Evolutionary conservation across 148 eudicot genomes (phyloP).

Genomic region (Persicaria tinctoria): DNA sequence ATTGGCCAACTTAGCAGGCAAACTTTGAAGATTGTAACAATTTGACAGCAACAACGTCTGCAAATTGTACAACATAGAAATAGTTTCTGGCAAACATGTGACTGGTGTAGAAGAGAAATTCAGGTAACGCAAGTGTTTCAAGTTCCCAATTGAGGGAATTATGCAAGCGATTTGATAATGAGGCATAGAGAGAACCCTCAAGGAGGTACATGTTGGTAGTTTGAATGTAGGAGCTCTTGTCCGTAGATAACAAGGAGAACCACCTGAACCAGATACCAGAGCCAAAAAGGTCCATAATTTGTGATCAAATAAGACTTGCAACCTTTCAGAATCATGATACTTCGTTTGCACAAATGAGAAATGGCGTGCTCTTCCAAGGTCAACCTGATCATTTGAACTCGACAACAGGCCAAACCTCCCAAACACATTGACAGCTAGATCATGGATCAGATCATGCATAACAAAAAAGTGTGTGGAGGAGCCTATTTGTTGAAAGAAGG

Average conservation of each 20-base stretch:
- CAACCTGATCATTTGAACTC: not conserved
- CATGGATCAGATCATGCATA: conserved; percentile 23
- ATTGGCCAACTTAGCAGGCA: not conserved
- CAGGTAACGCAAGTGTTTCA: conserved; percentile 14
- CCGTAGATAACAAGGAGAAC: conserved; percentile 2
- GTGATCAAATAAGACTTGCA: not conserved
- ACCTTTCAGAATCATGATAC: conserved; percentile 3
- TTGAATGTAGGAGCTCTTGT: not conserved
- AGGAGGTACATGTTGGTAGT: not conserved
- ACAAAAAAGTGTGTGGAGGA: not conserved
- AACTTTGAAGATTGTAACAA: not conserved
- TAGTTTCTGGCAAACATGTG: not conserved
- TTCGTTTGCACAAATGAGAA: not conserved
- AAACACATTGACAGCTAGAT: conserved; percentile 17
- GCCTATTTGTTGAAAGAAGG: conserved; percentile 16
- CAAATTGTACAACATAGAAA: conserved; percentile 13
- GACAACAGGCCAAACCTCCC: conserved; percentile 1
- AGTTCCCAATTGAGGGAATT: conserved; percentile 3
- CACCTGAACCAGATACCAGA: not conserved
- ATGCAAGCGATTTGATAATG: not conserved
- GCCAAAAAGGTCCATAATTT: conserved; percentile 19
- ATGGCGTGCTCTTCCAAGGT: conserved; percentile 11
- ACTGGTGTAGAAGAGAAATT: conserved; percentile 14
- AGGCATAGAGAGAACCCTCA: conserved; percentile 16
- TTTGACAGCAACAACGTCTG: not conserved